Evolutionary conservation across 2,329 filamentous ascomycete genomes (phyloP).

Genomic region (Rhinocladiella similis): DNA sequence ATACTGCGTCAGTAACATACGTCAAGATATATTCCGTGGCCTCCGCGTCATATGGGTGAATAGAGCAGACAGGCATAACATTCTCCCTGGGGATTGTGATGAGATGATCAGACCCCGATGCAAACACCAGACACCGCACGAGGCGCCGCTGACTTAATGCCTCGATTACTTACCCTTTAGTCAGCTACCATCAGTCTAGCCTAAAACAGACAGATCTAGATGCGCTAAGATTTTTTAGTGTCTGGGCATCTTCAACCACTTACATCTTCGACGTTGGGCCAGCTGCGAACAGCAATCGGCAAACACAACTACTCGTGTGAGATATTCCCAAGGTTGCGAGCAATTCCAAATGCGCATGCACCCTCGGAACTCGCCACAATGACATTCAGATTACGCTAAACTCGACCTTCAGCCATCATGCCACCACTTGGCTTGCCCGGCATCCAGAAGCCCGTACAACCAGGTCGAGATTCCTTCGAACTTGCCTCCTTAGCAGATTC

Average conservation of each 20-base stretch:
- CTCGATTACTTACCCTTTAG: not conserved
- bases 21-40: not conserved
- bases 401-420: conserved; percentile 4
- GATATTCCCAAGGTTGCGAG: not conserved
- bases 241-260: not conserved
- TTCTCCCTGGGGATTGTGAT: too few species aligned
- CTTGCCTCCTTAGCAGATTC: conserved; percentile 91
- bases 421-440: conserved; percentile 25
- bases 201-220: not conserved
- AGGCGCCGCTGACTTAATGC: not conserved
- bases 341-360: not conserved
- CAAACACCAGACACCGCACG: not conserved
- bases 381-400: not conserved
- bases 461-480: conserved; percentile 86
- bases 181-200: not conserved
- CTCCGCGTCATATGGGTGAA: too few species aligned
- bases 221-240: not conserved
- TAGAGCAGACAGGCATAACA: not conserved
- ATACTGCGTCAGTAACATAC: not conserved
- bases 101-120: not conserved
- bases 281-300: not conserved
- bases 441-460: conserved; percentile 29
- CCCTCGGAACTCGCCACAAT: not conserved
- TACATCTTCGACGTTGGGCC: not conserved
- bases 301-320: too few species aligned